Evolutionary conservation across 352 stramenopile species (phyloP).

Genomic region (Hyaloperonospora arabidopsidis): DNA sequence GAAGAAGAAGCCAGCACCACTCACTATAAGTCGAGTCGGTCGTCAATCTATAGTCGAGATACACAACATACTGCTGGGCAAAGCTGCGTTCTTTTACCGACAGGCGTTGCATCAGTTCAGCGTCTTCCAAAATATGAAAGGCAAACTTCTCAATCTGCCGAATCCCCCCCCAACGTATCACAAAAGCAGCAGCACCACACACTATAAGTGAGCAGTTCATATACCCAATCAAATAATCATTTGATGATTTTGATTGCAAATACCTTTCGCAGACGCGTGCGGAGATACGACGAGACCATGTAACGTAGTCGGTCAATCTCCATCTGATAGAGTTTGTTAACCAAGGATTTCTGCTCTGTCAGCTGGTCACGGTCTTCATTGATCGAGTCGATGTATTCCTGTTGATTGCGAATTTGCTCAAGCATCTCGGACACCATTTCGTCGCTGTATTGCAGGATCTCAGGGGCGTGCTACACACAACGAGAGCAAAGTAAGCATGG

Average conservation of each 20-base stretch:
- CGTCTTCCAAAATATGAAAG: conserved; percentile 45
- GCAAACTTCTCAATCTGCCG: conserved; percentile 72
- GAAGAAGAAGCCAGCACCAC: neutral
- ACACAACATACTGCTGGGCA: conserved; percentile 50
- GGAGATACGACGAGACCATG: conserved; percentile 78
- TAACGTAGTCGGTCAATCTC: conserved; percentile 83
- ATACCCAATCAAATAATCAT: neutral
- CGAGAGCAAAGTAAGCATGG: too few relatives aligned
- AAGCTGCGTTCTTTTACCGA: conserved; percentile 71
- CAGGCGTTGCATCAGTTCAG: conserved; percentile 40
- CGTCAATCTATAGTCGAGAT: neutral
- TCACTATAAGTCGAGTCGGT: neutral
- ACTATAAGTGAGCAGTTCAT: neutral
- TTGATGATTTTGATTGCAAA: neutral
- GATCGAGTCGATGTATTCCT: conserved; percentile 81
- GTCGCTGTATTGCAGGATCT: conserved; percentile 66
- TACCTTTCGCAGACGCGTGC: conserved; percentile 68
- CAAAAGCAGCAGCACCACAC: neutral
- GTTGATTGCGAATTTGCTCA: conserved; percentile 79
- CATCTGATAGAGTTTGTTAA: conserved; percentile 86
- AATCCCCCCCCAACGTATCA: neutral
- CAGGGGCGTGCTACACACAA: conserved; percentile 54
- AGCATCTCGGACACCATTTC: conserved; percentile 80
- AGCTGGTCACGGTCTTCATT: conserved; percentile 50
- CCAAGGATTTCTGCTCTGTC: conserved; percentile 71